Evolutionary conservation across 495 filamentous ascomycete genomes (phyloP), one percentile per base, ranked within the genome.

Genomic region (Xylaria acuta): DNA sequence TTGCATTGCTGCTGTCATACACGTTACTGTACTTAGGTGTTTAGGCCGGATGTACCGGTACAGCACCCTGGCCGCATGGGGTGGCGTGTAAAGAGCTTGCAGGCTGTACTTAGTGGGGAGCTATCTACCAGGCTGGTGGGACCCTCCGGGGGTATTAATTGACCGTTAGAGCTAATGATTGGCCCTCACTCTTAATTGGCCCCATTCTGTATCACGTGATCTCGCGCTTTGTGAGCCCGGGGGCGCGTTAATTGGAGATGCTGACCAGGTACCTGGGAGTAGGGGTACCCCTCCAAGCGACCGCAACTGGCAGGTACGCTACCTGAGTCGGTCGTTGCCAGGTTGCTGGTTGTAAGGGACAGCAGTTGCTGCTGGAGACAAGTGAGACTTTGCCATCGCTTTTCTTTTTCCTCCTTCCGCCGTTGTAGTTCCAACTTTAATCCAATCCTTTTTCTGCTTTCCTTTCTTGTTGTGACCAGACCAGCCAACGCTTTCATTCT

Each of bases 201-300:
- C n/a, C 47, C 22, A n/a, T 18, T 40, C 2, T 6, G 0, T 2
- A 20, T 49, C 70, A 72, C 63, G 63, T 72, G 70, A 45, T 34
- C 38, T 66, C 70, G 70, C 70, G 70, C 70, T 60, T 71, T 47
- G 51, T 53, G 18, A 2, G 7, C 12, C 45, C 7, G 20, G 34
- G 65, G 68, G 49, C 69, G 69, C 69, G 69, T 66, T 71, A 47
- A 56, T 64, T 40, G 16, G 51, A 56, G 27, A 30, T 32, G 22
- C 22, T 54, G 51, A 27, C 11, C 56, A 36, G 56, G 30, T 59
- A 30, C 30, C 54, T n/a, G 54, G 30, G 6, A 38, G 12, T 38
- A 38, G 34, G n/a, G 11, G 56, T 60, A 60, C 58, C 58, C 58
- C 58, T 60, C 58, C 58, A 38, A 60, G 34, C n/a, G 22, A 22